Evolutionary conservation across 768 basidiomycete species (phyloP), one percentile per base, ranked within the genome.

Genomic region (Mycena indigotica): DNA sequence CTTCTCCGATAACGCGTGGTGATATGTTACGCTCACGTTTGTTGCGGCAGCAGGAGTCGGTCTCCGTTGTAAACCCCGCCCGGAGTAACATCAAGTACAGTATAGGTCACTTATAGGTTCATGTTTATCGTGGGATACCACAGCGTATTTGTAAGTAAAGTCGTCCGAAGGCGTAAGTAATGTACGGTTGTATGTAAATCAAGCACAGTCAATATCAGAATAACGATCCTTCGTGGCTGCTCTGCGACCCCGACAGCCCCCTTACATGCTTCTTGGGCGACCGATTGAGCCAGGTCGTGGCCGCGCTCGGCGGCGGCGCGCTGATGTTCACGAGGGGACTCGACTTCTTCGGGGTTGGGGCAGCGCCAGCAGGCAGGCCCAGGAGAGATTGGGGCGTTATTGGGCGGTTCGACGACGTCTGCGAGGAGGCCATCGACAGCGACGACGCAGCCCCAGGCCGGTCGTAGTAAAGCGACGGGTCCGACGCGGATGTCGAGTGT

Each of bases 401-500:
- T 24, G 61, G 55, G 46, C 55, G 58, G 2, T 45, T 25, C 39
- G 2, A 50, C 46, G 55, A 35, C 21, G 53, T 50, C 44, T 51
- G 16, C 5, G 50, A 52, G 4, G 48, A 49, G 25, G 17, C 28
- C 4, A 29, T 55, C 17, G 61, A 63, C 45, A 55, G 35, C 25
- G 58, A 60, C 17, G 61, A 56, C 19, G 54, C 58, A 16, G 61
- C 54, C 46, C 54, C 54, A 16, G 39, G 54, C 21, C 62, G 62
- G 39, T 63, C 58, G 24, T 46, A 63, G 39, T 63, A 63, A 21
- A 59, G 28, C 28, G 62, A 63, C 28, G 55, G 52, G 29, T 60
- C 62, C 3, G 39, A 52, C 35, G 58, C 35, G 16, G 28, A 3
- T 1, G 55, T 12, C 17, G 50, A 1, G 55, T 51, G 62, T 15